Percentiles rank a stretch among this genome's conserved stretches.
These are phyloP conservation scores for Phialocephala sp. DNA, from an alignment of 2,329 filamentous ascomycete genomes.

Conservation along the genomic window DNA sequence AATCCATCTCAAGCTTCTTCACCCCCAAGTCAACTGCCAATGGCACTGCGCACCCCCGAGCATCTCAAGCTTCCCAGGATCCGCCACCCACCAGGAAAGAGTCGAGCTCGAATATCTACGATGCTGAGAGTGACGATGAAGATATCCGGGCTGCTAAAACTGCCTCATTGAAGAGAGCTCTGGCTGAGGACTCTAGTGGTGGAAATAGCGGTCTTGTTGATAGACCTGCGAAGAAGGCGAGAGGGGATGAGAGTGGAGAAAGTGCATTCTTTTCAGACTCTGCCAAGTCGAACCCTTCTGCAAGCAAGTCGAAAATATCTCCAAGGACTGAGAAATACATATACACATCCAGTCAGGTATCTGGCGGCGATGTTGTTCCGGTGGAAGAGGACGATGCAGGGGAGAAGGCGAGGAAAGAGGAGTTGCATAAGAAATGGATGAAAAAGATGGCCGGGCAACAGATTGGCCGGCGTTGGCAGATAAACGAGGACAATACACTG, in stretches of 20 bases:
- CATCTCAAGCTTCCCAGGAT: conserved; percentile 38
- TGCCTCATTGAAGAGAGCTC: conserved; percentile 53
- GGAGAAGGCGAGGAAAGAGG: conserved; percentile 65
- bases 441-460: conserved; percentile 82
- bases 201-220: conserved; percentile 46
- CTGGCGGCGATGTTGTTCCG: conserved; percentile 24
- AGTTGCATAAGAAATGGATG: conserved; percentile 83
- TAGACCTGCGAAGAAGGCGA: conserved; percentile 53
- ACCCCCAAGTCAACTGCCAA: conserved; percentile 65
- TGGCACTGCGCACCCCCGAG: conserved; percentile 44
- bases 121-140: conserved; percentile 40
- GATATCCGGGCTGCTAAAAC: conserved; percentile 27
- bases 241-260: conserved; percentile 47
- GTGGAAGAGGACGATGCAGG: conserved; percentile 56
- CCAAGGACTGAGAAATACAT: conserved; percentile 58
- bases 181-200: conserved; percentile 54
- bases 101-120: conserved; percentile 35
- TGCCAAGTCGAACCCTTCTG: conserved; percentile 38
- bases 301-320: conserved; percentile 35
- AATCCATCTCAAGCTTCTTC: conserved; percentile 88
- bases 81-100: conserved; percentile 26
- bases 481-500: conserved; percentile 57
- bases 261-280: conserved; percentile 49
- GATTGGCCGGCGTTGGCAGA: conserved; percentile 60
- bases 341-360: conserved; percentile 50